Percentiles rank a stretch among this genome's conserved stretches.
phyloP scores from a whole-genome alignment of 306 rosid genomes.

The Rosa rugosa region DNA sequence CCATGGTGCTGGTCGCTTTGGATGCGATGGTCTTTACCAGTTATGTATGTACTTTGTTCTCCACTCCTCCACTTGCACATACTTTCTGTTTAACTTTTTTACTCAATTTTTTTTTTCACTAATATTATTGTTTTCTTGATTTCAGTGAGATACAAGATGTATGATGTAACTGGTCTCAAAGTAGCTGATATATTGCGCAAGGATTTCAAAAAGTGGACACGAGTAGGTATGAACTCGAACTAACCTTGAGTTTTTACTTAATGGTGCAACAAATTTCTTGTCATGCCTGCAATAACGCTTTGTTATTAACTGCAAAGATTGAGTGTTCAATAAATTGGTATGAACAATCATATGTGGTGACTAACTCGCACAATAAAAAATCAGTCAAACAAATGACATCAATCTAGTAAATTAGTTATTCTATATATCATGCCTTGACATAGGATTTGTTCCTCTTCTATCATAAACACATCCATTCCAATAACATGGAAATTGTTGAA shows the following conservation, averaged over 20 bases:
- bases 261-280: neutral
- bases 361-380: neutral
- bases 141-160: slow-evolving; percentile 77
- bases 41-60: slow-evolving; percentile 45
- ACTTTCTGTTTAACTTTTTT: neutral
- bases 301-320: neutral
- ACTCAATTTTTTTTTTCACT: neutral
- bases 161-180: slow-evolving; percentile 54
- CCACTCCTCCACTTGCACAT: neutral
- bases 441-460: neutral
- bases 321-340: neutral
- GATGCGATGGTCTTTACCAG: slow-evolving; percentile 74
- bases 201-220: slow-evolving; percentile 86
- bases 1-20: slow-evolving; percentile 84
- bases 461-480: neutral
- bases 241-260: neutral
- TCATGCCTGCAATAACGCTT: neutral
- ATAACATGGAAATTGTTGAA: slow-evolving; percentile 11
- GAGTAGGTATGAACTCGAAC: slow-evolving; percentile 45
- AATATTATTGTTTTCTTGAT: slow-evolving; percentile 12
- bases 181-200: slow-evolving; percentile 58
- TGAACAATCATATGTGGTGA: neutral
- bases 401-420: neutral
- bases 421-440: neutral
- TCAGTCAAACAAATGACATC: neutral